Conservation (phyloP, 1,284 basidiomycete species). For the Sanghuangporus weigelae region DNA sequence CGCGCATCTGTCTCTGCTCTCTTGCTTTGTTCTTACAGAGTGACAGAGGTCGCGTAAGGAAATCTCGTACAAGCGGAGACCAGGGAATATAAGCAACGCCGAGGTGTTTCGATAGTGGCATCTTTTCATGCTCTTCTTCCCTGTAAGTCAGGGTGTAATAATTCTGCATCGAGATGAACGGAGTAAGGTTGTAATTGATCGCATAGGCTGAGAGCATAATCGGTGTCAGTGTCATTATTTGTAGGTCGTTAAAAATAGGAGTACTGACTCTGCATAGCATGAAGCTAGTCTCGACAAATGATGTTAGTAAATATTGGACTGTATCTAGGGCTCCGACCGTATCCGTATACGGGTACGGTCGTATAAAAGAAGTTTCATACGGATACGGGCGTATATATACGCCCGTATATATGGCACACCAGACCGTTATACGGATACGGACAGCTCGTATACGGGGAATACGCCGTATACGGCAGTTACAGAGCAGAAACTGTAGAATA, state of each 20-base stretch:
- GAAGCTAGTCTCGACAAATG: constrained; percentile 22
- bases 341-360: no score
- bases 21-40: constrained; percentile 30
- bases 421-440: no score
- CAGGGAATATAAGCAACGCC: constrained; percentile 38
- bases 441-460: no score
- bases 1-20: constrained; percentile 19
- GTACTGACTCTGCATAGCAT: constrained; percentile 32
- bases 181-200: constrained; percentile 50
- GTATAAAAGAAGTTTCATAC: no score
- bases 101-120: constrained; percentile 44
- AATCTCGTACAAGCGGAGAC: constrained; percentile 45
- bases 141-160: constrained; percentile 52
- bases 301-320: neutral
- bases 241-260: neutral
- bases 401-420: no score
- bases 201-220: constrained; percentile 32
- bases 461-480: no score
- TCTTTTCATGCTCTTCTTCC: constrained; percentile 69
- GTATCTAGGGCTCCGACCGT: no score
- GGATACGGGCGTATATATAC: no score
- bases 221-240: neutral
- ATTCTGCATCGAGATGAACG: constrained; percentile 72
- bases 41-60: constrained; percentile 37
- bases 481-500: no score